These are phyloP conservation scores for Ceratocystiopsis sp. DNA, from an alignment of 2,329 filamentous ascomycete species.

Conservation along the genomic window DNA sequence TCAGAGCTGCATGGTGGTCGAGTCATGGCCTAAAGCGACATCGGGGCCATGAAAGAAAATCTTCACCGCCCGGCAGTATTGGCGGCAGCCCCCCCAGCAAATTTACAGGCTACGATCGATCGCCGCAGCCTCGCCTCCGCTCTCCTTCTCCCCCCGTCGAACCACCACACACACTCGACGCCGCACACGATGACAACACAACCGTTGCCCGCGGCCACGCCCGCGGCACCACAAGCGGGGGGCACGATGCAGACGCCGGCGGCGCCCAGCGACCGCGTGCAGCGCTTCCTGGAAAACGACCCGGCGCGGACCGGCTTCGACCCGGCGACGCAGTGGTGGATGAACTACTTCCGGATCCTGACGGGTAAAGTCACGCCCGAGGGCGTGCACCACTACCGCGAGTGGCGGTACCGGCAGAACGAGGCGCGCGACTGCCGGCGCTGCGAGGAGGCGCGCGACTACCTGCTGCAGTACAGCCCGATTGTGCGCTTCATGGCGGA, in stretches of 20 bases:
- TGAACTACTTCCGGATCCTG: slow-evolving; percentile 73
- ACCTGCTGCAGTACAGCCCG: slow-evolving; percentile 69
- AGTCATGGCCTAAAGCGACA: no score
- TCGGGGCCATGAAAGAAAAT: no score
- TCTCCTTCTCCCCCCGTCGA: no score
- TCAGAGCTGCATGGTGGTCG: no score
- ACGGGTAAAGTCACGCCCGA: slow-evolving; percentile 53
- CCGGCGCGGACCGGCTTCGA: slow-evolving; percentile 46
- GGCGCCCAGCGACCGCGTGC: background rate
- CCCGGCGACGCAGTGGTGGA: slow-evolving; percentile 47
- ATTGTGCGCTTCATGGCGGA: slow-evolving; percentile 74
- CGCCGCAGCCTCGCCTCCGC: no score
- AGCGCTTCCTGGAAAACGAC: slow-evolving; percentile 31
- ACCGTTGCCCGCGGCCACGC: background rate
- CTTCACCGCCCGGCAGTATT: no score
- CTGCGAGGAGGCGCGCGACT: slow-evolving; percentile 71
- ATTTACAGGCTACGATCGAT: no score
- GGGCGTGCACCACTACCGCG: slow-evolving; percentile 59
- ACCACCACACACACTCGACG: background rate
- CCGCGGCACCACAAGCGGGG: background rate
- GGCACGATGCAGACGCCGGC: background rate
- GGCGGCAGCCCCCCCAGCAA: no score
- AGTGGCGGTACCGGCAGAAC: slow-evolving; percentile 56
- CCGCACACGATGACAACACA: background rate
- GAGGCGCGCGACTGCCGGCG: slow-evolving; percentile 63